Evolutionary conservation across 371 early-diverging fungal genomes (phyloP).

Genomic region (Nematocida major): DNA sequence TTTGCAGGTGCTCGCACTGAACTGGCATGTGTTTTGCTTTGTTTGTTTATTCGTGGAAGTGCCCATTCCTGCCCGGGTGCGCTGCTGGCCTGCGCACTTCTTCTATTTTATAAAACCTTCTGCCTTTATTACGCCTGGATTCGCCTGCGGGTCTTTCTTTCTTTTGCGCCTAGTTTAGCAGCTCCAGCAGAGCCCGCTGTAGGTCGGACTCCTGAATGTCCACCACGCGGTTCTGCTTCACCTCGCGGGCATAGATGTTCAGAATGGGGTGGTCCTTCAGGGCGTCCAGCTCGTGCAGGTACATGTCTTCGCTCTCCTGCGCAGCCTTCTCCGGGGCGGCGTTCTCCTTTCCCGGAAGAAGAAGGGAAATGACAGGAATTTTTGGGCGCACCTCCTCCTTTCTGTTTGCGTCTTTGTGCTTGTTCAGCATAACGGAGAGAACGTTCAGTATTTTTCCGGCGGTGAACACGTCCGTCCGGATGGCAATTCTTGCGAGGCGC

Average conservation of each 20-base stretch:
- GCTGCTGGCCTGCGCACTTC: too few relatives aligned
- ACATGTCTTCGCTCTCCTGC: neutral
- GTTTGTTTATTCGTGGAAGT: too few relatives aligned
- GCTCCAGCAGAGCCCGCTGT: neutral
- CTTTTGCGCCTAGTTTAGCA: neutral
- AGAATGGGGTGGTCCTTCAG: constrained; percentile 45
- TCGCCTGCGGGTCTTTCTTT: too few relatives aligned
- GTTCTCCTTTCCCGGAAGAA: neutral
- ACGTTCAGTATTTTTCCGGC: neutral
- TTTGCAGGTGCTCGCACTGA: too few relatives aligned
- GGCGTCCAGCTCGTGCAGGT: constrained; percentile 42
- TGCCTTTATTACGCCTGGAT: too few relatives aligned
- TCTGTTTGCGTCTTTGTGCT: neutral
- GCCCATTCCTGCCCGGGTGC: too few relatives aligned
- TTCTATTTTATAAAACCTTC: too few relatives aligned
- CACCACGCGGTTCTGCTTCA: constrained; percentile 14
- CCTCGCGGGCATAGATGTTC: neutral
- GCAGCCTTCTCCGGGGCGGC: neutral
- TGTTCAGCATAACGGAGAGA: neutral
- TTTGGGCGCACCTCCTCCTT: neutral
- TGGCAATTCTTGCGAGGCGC: neutral
- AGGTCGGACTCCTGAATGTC: neutral
- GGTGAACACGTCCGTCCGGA: neutral
- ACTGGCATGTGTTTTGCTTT: too few relatives aligned
- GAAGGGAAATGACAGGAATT: neutral